A percentile compares a stretch with the other conserved stretches of the same genome.
These are phyloP conservation scores for Chrysosporium queenslandicum DNA, from an alignment of 2,329 filamentous ascomycete genomes.

Conservation along the genomic window DNA sequence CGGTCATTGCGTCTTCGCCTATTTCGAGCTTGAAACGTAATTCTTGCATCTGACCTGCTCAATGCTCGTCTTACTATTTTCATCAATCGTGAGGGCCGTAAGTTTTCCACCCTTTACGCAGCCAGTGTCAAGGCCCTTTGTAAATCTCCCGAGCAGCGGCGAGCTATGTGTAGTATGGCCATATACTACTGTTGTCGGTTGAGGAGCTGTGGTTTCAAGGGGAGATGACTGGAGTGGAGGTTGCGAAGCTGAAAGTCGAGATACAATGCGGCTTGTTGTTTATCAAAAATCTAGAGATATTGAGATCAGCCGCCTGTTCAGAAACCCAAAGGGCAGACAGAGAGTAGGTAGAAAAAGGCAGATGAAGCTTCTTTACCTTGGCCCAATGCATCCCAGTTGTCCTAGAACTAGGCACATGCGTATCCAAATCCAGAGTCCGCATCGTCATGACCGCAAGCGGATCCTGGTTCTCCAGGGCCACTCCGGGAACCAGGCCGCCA, in stretches of 20 bases:
- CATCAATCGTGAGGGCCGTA: conserved; percentile 66
- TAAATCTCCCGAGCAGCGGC: conserved; percentile 57
- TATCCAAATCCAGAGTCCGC: conserved; percentile 61
- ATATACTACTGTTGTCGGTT: conserved; percentile 63
- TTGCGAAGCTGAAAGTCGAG: not conserved
- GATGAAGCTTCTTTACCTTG: conserved; percentile 33
- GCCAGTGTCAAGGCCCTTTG: conserved; percentile 74
- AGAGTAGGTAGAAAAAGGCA: conserved; percentile 11
- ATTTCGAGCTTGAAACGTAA: conserved; percentile 8
- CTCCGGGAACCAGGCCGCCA: conserved; percentile 69
- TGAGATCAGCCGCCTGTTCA: not conserved
- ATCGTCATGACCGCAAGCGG: conserved; percentile 85
- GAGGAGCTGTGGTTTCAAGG: conserved; percentile 11
- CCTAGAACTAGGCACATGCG: conserved; percentile 47
- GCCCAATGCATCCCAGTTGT: conserved; percentile 56
- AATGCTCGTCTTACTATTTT: conserved; percentile 35
- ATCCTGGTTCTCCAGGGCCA: conserved; percentile 60
- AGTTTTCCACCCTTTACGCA: conserved; percentile 68
- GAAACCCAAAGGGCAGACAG: too few relatives aligned
- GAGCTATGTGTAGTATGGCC: conserved; percentile 74
- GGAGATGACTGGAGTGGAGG: not conserved
- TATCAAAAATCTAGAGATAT: conserved; percentile 41
- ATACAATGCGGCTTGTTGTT: conserved; percentile 29
- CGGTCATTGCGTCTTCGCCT: not conserved
- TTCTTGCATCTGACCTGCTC: conserved; percentile 36